Evolutionary conservation across 2,329 filamentous ascomycete genomes (phyloP).

Genomic region (Byssochlamys sp.): DNA sequence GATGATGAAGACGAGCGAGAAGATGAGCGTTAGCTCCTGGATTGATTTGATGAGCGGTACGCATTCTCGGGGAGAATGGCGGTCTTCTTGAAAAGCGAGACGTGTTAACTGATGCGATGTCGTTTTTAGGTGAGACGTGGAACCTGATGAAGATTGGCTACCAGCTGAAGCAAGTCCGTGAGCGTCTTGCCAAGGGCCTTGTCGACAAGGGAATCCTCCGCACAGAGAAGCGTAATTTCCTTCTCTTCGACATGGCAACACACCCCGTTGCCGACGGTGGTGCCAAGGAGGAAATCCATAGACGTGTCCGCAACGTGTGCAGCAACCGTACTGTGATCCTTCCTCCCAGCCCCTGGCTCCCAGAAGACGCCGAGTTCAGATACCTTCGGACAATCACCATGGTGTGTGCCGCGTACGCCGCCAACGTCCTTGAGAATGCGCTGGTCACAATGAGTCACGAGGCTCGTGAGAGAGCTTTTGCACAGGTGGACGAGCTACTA

Average conservation of each 20-base stretch:
- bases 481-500: slow-evolving; percentile 89
- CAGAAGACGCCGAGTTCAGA: slow-evolving; percentile 87
- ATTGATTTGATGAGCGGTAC: slow-evolving; percentile 97
- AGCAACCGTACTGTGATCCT: slow-evolving; percentile 91
- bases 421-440: slow-evolving; percentile 97
- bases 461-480: slow-evolving; percentile 84
- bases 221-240: slow-evolving; percentile 98
- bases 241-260: slow-evolving; percentile 99
- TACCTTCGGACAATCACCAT: slow-evolving; percentile 86
- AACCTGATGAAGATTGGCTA: slow-evolving; percentile 99
- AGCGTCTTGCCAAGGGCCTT: slow-evolving; percentile 89
- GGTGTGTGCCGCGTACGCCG: slow-evolving; percentile 96
- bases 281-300: slow-evolving; percentile 93
- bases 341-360: slow-evolving; percentile 74
- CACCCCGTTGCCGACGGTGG: slow-evolving; percentile 93
- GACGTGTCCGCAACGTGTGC: slow-evolving; percentile 81
- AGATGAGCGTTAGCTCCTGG: slow-evolving; percentile 99
- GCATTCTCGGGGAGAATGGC: slow-evolving; percentile 14
- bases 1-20: slow-evolving; percentile 99
- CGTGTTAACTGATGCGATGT: slow-evolving; percentile 1
- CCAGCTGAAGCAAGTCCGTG: slow-evolving; percentile 96
- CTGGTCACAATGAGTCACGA: slow-evolving; percentile 87
- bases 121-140: slow-evolving; percentile 79
- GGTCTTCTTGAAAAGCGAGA: slow-evolving; percentile 1
- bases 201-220: slow-evolving; percentile 98